Evolutionary conservation across 2,329 filamentous ascomycete species (phyloP).

Genomic region (Biscogniauxia sp.): DNA sequence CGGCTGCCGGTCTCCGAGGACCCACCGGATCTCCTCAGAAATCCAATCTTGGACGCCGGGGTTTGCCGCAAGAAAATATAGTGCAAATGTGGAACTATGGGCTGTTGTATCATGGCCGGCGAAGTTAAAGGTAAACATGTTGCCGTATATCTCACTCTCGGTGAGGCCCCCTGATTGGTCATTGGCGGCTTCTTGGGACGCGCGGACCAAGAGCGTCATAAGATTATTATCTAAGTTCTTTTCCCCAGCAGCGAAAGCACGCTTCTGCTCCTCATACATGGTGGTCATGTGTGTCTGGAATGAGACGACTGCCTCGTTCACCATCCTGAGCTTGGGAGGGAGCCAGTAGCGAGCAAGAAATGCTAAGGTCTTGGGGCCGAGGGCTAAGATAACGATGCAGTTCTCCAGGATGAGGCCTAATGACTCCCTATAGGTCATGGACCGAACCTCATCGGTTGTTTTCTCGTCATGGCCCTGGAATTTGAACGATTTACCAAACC

Average conservation of each 20-base stretch:
- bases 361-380: constrained; percentile 22
- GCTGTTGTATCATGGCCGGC: constrained; percentile 29
- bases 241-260: constrained; percentile 9
- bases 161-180: constrained; percentile 31
- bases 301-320: constrained; percentile 24
- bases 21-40: constrained; percentile 20
- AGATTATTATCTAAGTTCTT: constrained; percentile 12
- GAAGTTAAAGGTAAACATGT: constrained; percentile 29
- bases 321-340: constrained; percentile 12
- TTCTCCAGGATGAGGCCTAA: constrained; percentile 31
- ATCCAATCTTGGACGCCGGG: constrained; percentile 16
- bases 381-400: constrained; percentile 28
- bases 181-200: constrained; percentile 27
- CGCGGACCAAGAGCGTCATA: constrained; percentile 19
- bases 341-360: constrained; percentile 22
- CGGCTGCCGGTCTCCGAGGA: constrained; percentile 5
- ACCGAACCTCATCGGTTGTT: constrained; percentile 6
- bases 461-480: constrained; percentile 29
- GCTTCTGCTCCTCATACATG: constrained; percentile 32
- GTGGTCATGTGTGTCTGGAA: constrained; percentile 30
- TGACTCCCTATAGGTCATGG: constrained; percentile 28
- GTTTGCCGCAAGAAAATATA: constrained; percentile 18
- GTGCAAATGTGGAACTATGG: constrained; percentile 15
- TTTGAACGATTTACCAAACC: constrained; percentile 31
- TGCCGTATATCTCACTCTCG: constrained; percentile 20